Evolutionary conservation across 78 protist species (phyloP).

Genomic region (Guillardia theta): DNA sequence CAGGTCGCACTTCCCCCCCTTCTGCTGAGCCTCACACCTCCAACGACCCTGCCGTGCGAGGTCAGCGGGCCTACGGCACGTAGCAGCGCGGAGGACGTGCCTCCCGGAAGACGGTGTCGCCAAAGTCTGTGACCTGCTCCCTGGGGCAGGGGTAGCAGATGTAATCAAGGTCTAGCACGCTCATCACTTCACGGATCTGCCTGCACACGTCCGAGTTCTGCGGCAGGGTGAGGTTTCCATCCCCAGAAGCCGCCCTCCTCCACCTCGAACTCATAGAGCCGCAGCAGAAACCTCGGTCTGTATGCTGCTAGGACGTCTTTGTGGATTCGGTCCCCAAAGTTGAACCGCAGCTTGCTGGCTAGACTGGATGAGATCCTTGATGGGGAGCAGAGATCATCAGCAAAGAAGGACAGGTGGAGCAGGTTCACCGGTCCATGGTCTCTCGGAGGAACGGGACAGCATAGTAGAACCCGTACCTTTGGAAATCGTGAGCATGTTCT

Average conservation of each 20-base stretch:
- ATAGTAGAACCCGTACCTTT: no score
- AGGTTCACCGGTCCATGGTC: no score
- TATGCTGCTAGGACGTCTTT: background rate
- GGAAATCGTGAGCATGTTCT: no score
- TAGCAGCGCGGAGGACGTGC: no score
- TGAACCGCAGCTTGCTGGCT: background rate
- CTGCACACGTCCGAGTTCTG: background rate
- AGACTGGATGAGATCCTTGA: background rate
- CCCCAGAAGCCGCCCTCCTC: no score
- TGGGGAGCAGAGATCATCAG: no score
- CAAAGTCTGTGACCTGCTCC: background rate
- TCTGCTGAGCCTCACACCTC: background rate
- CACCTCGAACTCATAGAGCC: background rate
- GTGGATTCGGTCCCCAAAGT: background rate
- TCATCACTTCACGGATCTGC: background rate
- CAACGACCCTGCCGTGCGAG: background rate
- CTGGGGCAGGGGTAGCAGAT: background rate
- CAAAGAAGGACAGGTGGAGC: no score
- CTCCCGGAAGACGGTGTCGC: background rate
- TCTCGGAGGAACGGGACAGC: no score
- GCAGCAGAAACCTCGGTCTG: background rate
- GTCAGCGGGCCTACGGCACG: no score
- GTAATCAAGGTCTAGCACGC: background rate
- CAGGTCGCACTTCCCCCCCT: background rate
- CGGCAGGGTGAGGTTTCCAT: no score